Percentiles rank a stretch among this genome's conserved stretches.
Evolutionary conservation across 2,329 filamentous ascomycete genomes (phyloP).

Genomic region (Aspergillus sergii): DNA sequence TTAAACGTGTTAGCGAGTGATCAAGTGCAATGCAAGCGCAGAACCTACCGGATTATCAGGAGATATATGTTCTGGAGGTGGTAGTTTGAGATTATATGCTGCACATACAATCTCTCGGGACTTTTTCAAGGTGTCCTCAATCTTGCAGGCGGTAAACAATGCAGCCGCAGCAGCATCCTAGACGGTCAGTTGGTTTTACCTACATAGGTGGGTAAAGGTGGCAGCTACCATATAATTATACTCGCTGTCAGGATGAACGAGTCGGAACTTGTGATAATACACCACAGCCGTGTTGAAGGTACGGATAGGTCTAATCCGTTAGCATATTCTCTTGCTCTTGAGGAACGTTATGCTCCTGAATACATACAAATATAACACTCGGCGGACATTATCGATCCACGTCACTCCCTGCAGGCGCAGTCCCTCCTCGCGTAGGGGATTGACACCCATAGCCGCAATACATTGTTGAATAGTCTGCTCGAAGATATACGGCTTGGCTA

Average conservation of each 20-base stretch:
- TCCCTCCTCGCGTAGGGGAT: conserved; percentile 76
- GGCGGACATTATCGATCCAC: conserved; percentile 83
- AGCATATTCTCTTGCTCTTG: not conserved
- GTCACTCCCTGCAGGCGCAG: conserved; percentile 83
- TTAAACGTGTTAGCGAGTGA: conserved; percentile 36
- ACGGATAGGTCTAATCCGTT: conserved; percentile 68
- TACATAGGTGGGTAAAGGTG: not conserved
- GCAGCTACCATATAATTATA: conserved; percentile 68
- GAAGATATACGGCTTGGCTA: conserved; percentile 75
- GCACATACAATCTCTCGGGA: conserved; percentile 90
- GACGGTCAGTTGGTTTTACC: conserved; percentile 1
- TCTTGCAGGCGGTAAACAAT: conserved; percentile 92
- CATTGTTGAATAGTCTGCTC: conserved; percentile 78
- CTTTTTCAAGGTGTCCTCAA: conserved; percentile 97
- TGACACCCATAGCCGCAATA: conserved; percentile 69
- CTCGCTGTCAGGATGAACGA: conserved; percentile 80
- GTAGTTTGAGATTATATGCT: conserved; percentile 79
- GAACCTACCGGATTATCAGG: conserved; percentile 76
- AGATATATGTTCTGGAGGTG: conserved; percentile 67
- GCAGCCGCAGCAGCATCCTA: conserved; percentile 85
- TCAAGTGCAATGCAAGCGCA: not conserved
- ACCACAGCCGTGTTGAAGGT: conserved; percentile 90
- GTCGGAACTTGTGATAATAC: conserved; percentile 91
- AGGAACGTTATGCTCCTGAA: not conserved
- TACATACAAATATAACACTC: conserved; percentile 73